Conservation (phyloP, 1,284 basidiomycete genomes). For the Psilocybe mexicana region DNA sequence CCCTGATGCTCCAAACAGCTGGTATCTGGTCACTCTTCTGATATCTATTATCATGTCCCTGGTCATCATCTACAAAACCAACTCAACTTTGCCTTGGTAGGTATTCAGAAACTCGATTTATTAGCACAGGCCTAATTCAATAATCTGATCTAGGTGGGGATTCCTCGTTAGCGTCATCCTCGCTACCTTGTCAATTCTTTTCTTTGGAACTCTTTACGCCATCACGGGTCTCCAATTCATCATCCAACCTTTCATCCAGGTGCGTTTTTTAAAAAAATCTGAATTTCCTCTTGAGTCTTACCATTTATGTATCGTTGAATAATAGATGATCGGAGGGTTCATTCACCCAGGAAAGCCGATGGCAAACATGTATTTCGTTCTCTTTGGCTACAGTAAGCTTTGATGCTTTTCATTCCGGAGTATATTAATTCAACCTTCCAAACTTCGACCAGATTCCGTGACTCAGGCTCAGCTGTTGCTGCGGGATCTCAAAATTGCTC, state of each 20-base stretch:
- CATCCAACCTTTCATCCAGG: constrained; percentile 53
- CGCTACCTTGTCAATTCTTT: constrained; percentile 42
- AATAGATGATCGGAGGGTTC: constrained; percentile 57
- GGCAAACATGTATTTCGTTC: constrained; percentile 61
- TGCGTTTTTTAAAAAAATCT: constrained; percentile 7
- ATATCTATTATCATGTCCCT: constrained; percentile 41
- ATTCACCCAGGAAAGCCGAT: constrained; percentile 60
- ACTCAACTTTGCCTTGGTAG: constrained; percentile 53
- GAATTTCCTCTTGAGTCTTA: neutral
- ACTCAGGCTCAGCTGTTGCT: constrained; percentile 46
- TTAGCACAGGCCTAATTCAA: too few relatives aligned
- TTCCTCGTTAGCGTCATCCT: constrained; percentile 43
- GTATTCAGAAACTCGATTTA: neutral
- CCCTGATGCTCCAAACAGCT: constrained; percentile 46
- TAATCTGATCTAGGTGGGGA: constrained; percentile 37
- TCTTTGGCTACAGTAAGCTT: constrained; percentile 48
- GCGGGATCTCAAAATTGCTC: constrained; percentile 61
- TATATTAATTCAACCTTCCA: neutral
- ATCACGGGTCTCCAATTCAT: constrained; percentile 53
- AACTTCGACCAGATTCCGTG: constrained; percentile 36
- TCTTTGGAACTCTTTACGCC: constrained; percentile 49
- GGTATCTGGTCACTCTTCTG: constrained; percentile 43
- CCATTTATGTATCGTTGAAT: neutral
- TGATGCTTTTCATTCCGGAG: neutral
- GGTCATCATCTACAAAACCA: constrained; percentile 47